Evolutionary conservation across 2,329 filamentous ascomycete species (phyloP), one percentile per base, ranked within the genome.

Genomic region (Aspergillus phoenicis): DNA sequence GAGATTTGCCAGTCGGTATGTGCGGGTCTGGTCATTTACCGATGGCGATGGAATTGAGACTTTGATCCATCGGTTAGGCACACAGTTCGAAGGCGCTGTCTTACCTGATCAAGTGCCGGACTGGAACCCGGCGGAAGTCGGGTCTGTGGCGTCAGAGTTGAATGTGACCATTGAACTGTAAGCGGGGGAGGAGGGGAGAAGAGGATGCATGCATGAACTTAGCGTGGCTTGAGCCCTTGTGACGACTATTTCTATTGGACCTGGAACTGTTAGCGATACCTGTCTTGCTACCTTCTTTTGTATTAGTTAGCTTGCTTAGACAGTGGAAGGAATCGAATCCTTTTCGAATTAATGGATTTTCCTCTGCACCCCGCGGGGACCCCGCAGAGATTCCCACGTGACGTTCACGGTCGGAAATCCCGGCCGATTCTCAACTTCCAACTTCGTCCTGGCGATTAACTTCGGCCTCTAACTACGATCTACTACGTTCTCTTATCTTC

Each of bases 21-120:
- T 83, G 3, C 76, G 81, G 24, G 73, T 80, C 6, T 80, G 80
- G 62, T 77, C 76, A 0, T 85, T 84, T 59, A 78, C 81, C 0
- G 82, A 82, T 61, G 83, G 83, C 0, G 71, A 73, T 47, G 83
- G 83, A 0, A 75, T 85, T 2, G 82, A 84, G 65, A 70, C 79
- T 47, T 58, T 84, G 52, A 71, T 82, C 2, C 75, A 78, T 17
- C 66, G 67, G 8, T 73, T 77, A 1, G 81, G 80, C 1, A 62
- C 66, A 26, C 66, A 73, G 2, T 75, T 70, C 38, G 57, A 71
- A 3, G 66, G 73, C 1, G 71, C 77, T 2, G 71, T 82, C 0
- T 47, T 82, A 49, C 81, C 81, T 0, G 79, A 82, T 4, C 56
- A 71, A 54, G 64, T 58, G 48, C 66, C 57, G 2, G 60, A 64